Conservation (phyloP, 2,329 filamentous ascomycete genomes). For the Corniculantispora saksenae region DNA sequence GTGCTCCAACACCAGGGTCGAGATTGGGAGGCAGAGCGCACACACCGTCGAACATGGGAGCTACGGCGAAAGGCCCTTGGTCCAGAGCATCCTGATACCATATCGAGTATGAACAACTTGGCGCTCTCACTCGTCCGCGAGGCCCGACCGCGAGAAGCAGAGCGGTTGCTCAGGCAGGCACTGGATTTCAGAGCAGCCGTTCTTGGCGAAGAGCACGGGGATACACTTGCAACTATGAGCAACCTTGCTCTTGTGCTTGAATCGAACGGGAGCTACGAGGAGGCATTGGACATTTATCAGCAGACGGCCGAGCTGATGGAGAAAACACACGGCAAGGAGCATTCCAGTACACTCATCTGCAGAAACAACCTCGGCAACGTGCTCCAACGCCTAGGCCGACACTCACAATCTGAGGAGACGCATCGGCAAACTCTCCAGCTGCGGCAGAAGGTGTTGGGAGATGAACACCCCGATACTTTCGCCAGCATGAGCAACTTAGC, state of each 20-base stretch:
- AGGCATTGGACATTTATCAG: constrained; percentile 12
- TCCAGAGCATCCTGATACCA: too few relatives aligned
- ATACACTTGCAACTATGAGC: constrained; percentile 24
- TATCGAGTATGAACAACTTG: too few relatives aligned
- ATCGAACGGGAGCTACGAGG: not conserved
- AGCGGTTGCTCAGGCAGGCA: too few relatives aligned
- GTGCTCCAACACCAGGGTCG: not conserved
- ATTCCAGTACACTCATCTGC: constrained; percentile 21
- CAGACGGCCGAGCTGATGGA: constrained; percentile 20
- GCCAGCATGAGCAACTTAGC: too few relatives aligned
- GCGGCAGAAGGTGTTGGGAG: too few relatives aligned
- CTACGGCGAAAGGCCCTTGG: constrained; percentile 30
- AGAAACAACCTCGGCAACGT: constrained; percentile 22
- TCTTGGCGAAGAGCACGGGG: constrained; percentile 6
- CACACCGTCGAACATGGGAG: constrained; percentile 21
- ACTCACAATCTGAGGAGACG: constrained; percentile 23
- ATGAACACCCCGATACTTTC: too few relatives aligned
- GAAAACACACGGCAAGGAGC: constrained; percentile 13
- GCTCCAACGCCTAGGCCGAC: constrained; percentile 16
- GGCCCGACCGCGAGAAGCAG: too few relatives aligned
- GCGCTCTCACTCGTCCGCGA: too few relatives aligned
- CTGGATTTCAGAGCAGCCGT: too few relatives aligned
- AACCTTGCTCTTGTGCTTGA: constrained; percentile 24
- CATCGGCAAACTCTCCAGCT: too few relatives aligned
- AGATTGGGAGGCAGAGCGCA: not conserved